A percentile compares a stretch with the other conserved stretches of the same genome.
These are phyloP conservation scores for Venturia effusa DNA, from an alignment of 2,329 filamentous ascomycete species.

Conservation along the genomic window DNA sequence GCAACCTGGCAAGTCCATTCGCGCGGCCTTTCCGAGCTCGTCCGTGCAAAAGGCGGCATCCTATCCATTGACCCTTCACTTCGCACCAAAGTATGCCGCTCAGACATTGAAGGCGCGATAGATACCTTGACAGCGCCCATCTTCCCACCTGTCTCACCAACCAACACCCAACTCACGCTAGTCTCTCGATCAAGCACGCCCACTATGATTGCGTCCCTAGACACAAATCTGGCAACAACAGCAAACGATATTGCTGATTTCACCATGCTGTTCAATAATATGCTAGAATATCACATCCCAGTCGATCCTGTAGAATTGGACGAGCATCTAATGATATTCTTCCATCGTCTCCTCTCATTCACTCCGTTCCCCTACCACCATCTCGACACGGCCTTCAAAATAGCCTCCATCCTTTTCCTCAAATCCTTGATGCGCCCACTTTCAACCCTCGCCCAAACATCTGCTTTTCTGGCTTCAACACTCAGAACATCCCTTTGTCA, in stretches of 20 bases:
- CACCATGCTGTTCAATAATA: not conserved
- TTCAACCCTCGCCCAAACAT: not conserved
- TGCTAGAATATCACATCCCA: not conserved
- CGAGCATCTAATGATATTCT: not conserved
- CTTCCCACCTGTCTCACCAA: not conserved
- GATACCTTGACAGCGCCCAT: not conserved
- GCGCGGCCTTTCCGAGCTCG: not conserved
- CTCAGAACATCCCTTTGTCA: not conserved
- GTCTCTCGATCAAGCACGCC: not conserved
- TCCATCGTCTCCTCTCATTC: not conserved
- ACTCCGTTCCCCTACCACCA: not conserved
- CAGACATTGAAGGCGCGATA: slow-evolving; percentile 5
- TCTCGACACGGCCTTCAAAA: not conserved
- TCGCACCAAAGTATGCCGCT: not conserved
- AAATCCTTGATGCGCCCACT: not conserved
- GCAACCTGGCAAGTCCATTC: not conserved
- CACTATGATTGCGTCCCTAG: not conserved
- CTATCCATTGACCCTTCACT: not conserved
- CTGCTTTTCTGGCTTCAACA: not conserved
- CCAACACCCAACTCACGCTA: not conserved
- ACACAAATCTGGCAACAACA: not conserved
- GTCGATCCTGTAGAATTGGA: not conserved
- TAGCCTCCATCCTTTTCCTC: not conserved
- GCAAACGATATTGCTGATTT: slow-evolving; percentile 3
- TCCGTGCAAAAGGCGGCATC: slow-evolving; percentile 1